A percentile compares a stretch with the other conserved stretches of the same genome.
phyloP scores from a whole-genome alignment of 306 rosid species.

The Adenanthera pavonina region DNA sequence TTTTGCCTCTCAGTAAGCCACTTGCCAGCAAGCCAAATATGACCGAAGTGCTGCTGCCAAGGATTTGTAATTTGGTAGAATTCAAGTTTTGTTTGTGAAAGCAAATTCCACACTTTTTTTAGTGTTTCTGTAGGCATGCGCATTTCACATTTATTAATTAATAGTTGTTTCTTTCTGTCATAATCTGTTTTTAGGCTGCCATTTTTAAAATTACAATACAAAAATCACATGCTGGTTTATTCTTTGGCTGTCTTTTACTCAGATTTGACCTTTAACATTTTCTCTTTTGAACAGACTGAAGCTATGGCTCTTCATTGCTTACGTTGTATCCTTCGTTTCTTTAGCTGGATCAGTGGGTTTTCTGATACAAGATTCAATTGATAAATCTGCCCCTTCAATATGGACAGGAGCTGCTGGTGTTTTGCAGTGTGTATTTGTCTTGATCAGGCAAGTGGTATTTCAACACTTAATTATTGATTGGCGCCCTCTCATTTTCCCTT shows the following conservation, averaged over 20 bases:
- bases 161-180: neutral
- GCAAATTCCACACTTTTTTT: neutral
- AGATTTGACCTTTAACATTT: conserved; percentile 29
- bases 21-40: too few species aligned
- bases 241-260: conserved; percentile 32
- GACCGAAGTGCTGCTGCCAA: neutral
- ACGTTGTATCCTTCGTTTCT: conserved; percentile 90
- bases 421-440: conserved; percentile 84
- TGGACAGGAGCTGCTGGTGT: conserved; percentile 98
- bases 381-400: conserved; percentile 76
- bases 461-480: conserved; percentile 22
- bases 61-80: neutral
- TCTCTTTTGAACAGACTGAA: conserved; percentile 70
- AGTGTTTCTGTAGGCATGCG: neutral
- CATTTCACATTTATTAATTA: neutral
- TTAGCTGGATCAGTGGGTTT: conserved; percentile 96
- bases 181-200: neutral
- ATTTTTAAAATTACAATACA: neutral
- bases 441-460: conserved; percentile 67
- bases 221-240: conserved; percentile 23
- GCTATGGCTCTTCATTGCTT: conserved; percentile 98
- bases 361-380: conserved; percentile 86
- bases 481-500: conserved; percentile 1
- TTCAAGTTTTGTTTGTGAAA: neutral
- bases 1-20: too few species aligned